Base-by-base conservation (phyloP, 169 alveolate genomes). In the Babesia ovis region DNA sequence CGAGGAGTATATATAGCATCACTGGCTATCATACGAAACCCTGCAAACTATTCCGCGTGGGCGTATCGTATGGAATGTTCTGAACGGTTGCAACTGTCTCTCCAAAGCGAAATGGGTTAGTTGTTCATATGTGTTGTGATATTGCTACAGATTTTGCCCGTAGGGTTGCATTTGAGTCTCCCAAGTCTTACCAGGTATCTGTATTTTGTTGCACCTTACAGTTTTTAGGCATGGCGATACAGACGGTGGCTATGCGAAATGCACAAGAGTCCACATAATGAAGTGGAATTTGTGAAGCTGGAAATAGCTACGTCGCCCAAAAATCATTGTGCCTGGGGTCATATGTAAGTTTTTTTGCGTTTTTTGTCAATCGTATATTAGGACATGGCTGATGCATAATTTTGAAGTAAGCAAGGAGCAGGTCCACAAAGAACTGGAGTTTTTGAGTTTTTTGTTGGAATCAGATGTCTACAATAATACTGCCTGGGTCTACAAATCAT, bases 21-120 rank as follows among this genome's bases (percentile, higher is more conserved):
- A 11, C 25, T 70, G 25, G 51, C 58, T 31, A 70, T 80, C 5
- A 80, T 54, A 41, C 31, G 12, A 20, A 80, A 80, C 29, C 77
- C 88, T 16, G 83, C 88, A 22, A 51, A 80, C 66, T 80, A 80
- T 50, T 25, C 88, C 1, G 84, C 83, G 0, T 80, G 88, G 88
- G 41, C 57, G 14, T 80, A 70, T 68, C 83, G 88, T 50, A 57
- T 45, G 60, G 83, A 80, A n/a, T 80, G 88, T 37, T 31, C 54
- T 4, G 59, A 60, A 25, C 8, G 31, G 42, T 54, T 80, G 39
- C 45, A 80, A 39, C 23, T 71, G 29, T 27, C 71, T 16, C 61
- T 80, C 51, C 35, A 32, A 2, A 72, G 45, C 20, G 88, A 80
- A 37, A 29, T 80, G n/a, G 48, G 79, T 66, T n/a, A 43, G 71